Evolutionary conservation across 2,329 filamentous ascomycete genomes (phyloP).

Genomic region (Hawksworthiomyces lignivorus): DNA sequence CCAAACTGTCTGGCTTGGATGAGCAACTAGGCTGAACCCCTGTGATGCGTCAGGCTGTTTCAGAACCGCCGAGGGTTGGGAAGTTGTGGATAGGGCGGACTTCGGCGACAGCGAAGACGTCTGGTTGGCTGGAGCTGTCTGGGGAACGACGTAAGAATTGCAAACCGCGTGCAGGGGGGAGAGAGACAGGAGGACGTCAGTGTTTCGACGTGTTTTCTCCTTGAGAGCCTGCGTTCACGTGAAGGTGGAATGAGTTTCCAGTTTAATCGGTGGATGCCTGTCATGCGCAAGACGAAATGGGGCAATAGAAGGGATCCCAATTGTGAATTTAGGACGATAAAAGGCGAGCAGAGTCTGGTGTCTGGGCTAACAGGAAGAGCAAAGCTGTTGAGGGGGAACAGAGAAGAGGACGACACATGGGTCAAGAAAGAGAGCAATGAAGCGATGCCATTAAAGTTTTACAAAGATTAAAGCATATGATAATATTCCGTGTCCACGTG

Average conservation of each 20-base stretch:
- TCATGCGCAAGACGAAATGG: constrained; percentile 2
- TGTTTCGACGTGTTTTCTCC: no score
- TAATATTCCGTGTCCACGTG: constrained; percentile 5
- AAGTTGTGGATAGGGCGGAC: constrained; percentile 6
- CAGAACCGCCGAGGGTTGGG: constrained; percentile 20
- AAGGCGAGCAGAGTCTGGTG: no score
- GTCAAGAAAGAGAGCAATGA: neutral
- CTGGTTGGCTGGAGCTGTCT: no score
- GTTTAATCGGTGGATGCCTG: neutral
- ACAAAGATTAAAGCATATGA: no score
- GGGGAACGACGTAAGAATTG: no score
- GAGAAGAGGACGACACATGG: neutral
- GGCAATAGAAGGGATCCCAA: constrained; percentile 2
- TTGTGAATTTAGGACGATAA: no score
- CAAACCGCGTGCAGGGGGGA: no score
- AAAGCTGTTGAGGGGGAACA: neutral
- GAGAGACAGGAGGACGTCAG: no score
- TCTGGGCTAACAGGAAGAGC: no score
- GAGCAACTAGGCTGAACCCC: constrained; percentile 14
- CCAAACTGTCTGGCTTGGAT: constrained; percentile 2
- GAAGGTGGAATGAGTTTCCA: no score
- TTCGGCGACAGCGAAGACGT: constrained; percentile 7
- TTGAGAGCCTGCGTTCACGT: no score
- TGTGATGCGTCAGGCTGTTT: constrained; percentile 32
- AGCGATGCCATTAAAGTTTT: no score